These are phyloP conservation scores for Notholithocarpus densiflorus DNA, from an alignment of 306 rosid species.

Conservation along the genomic window DNA sequence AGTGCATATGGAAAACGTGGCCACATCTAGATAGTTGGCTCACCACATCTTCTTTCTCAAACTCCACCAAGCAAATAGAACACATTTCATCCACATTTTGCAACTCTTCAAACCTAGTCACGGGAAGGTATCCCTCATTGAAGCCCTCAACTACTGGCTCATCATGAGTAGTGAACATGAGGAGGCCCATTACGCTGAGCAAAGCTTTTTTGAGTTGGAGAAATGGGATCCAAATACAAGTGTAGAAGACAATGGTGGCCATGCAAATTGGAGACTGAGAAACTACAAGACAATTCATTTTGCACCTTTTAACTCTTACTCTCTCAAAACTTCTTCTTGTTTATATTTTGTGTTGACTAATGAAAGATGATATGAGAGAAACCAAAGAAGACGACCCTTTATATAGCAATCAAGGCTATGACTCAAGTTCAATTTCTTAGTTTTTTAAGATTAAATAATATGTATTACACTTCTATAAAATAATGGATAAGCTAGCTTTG, in stretches of 20 bases:
- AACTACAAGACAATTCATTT: constrained; percentile 49
- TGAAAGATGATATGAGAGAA: background rate
- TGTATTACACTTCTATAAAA: background rate
- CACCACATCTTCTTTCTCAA: constrained; percentile 57
- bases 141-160: background rate
- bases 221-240: constrained; percentile 65
- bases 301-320: background rate
- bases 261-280: constrained; percentile 43
- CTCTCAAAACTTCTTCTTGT: background rate
- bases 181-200: background rate
- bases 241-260: constrained; percentile 51
- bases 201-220: constrained; percentile 40
- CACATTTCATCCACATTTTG: constrained; percentile 38
- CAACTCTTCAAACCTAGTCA: constrained; percentile 43
- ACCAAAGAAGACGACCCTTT: constrained; percentile 2
- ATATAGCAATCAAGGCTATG: constrained; percentile 20
- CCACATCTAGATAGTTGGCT: constrained; percentile 49
- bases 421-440: constrained; percentile 25
- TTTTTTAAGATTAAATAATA: constrained; percentile 13
- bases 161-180: background rate
- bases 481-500: constrained; percentile 20
- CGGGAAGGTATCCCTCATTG: constrained; percentile 28
- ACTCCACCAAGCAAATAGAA: constrained; percentile 75
- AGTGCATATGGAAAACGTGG: constrained; percentile 61
- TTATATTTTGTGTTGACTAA: background rate